Conservation (phyloP, 257 asterid genomes). For the Vinca minor region DNA sequence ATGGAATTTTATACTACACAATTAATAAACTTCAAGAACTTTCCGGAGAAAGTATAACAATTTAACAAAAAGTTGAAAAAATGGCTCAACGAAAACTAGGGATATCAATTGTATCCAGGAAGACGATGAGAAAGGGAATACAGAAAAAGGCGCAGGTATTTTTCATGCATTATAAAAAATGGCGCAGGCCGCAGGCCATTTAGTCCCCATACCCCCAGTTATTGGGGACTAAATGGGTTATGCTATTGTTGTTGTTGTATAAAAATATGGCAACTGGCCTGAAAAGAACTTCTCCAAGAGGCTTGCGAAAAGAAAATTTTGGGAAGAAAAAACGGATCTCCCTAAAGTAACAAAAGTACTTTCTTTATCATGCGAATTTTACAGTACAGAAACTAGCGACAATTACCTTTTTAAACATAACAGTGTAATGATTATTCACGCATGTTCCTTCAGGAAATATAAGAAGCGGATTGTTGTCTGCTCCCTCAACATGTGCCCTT, state of each 20-base stretch:
- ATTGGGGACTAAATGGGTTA: no score
- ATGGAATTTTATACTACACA: slow-evolving; percentile 7
- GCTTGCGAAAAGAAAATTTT: not conserved
- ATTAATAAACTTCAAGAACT: not conserved
- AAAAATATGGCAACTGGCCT: not conserved
- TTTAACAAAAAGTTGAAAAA: not conserved
- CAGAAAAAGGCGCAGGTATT: not conserved
- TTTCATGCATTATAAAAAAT: slow-evolving; percentile 5
- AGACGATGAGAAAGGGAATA: not conserved
- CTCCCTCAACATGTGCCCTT: slow-evolving; percentile 80
- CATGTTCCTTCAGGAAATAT: slow-evolving; percentile 99
- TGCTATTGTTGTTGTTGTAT: no score
- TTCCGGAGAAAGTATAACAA: not conserved
- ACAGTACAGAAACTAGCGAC: not conserved
- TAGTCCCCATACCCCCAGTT: no score
- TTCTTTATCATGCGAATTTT: not conserved
- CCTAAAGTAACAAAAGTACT: not conserved
- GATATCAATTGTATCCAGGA: not conserved
- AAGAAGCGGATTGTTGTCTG: slow-evolving; percentile 93
- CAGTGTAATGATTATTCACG: slow-evolving; percentile 89
- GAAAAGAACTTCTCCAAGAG: not conserved
- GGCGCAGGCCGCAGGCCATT: no score
- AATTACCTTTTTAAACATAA: slow-evolving; percentile 93
- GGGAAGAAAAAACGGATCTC: not conserved
- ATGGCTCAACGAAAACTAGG: no score